Conservation (phyloP, 257 asterid genomes). For the Fraxinus pennsylvanica region DNA sequence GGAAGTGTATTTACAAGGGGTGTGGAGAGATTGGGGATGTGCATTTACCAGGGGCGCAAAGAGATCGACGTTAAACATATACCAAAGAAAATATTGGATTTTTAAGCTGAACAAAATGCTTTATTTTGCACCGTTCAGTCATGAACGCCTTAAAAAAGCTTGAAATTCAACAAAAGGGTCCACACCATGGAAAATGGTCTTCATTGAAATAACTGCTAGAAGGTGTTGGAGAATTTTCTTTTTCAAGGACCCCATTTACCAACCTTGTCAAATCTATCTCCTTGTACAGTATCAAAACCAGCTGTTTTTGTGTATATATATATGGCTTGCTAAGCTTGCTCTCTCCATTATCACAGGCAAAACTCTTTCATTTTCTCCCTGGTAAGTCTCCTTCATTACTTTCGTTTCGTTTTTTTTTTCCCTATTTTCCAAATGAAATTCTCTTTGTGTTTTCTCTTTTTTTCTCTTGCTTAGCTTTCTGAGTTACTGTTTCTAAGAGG, state of each 20-base stretch:
- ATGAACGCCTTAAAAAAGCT: background rate
- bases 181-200: background rate
- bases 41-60: background rate
- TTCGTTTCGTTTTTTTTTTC: background rate
- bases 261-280: background rate
- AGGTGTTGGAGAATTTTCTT: background rate
- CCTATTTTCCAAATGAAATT: background rate
- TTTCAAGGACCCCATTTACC: background rate
- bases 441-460: background rate
- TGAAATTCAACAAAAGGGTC: background rate
- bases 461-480: background rate
- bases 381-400: background rate
- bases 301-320: slow-evolving; percentile 12
- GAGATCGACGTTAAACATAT: background rate
- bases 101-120: background rate
- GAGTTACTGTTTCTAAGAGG: background rate
- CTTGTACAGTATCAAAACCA: background rate
- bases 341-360: slow-evolving; percentile 28
- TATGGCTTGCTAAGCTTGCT: background rate
- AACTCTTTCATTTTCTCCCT: slow-evolving; percentile 28
- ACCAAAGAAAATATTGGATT: background rate
- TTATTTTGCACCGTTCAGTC: background rate
- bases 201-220: background rate
- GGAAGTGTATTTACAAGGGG: background rate
- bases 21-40: background rate